Base-by-base conservation (phyloP, 2,329 filamentous ascomycete genomes). In the Neocatenulostroma microsporum region DNA sequence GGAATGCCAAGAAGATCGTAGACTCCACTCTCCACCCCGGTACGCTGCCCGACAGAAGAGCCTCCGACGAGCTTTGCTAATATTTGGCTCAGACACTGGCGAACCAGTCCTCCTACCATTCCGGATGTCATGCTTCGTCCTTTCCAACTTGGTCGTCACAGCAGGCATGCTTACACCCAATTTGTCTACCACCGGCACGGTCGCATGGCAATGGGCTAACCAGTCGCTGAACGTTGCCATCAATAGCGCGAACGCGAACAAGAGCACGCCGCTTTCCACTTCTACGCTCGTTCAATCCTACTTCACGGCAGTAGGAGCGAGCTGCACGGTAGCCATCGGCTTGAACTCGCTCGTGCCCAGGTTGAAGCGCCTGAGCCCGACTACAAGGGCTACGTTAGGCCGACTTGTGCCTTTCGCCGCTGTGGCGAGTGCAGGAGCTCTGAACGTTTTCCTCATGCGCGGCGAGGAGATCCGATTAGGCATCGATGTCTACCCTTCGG, bases 391-490 rank as follows among this genome's bases (percentile, higher is more conserved):
- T 25, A 77, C 93, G 14, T 77, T 96, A 3, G 73, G 78, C 37
- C 80, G 91, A n/a, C 75, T 98, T 7, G 88, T 96, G 5, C 91
- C 91, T 18, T 98, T 98, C 57, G 91, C 89, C 1, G 91, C 91
- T 10, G 91, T 98, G 9, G 89, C 89, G 20, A 84, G 79, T 41
- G 91, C 91, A 3, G 88, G 87, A 54, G 86, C 80, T 1, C 72
- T 98, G 45, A 98, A 98, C 63, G 91, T 95, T 18, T 93, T 95
- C 64, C 75, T 98, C 38, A 98, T 98, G 91, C 85, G 91, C 41
- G 82, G 86, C 46, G 89, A 95, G 62, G 91, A 98, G 67, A 96
- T 98, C 53, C 76, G 84, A 55, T 77, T 76, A 44, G 91, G 91
- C 35, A 98, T 98, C 55, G 85, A 96, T 61, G 78, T 98, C 24